These are phyloP conservation scores for Aspergillus arachidicola DNA, from an alignment of 2,329 filamentous ascomycete genomes.

Conservation along the genomic window DNA sequence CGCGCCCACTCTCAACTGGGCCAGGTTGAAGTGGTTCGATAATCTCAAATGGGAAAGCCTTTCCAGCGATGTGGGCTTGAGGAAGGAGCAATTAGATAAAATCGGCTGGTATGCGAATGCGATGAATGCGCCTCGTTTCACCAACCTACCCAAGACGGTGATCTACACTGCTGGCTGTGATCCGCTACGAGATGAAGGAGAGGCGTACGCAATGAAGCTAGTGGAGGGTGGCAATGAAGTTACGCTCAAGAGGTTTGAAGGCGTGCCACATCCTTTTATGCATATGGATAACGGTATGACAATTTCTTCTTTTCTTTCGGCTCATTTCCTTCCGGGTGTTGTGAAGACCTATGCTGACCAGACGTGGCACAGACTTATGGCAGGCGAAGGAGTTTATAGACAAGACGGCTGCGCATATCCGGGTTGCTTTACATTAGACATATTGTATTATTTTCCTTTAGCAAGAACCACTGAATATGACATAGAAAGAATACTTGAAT, in stretches of 20 bases:
- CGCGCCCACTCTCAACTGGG: slow-evolving; percentile 50
- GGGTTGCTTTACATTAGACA: slow-evolving; percentile 16
- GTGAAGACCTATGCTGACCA: slow-evolving; percentile 1
- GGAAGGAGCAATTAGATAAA: slow-evolving; percentile 22
- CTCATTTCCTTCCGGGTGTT: background rate
- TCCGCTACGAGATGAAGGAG: slow-evolving; percentile 53
- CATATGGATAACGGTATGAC: slow-evolving; percentile 45
- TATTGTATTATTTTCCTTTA: background rate
- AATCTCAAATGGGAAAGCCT: slow-evolving; percentile 36
- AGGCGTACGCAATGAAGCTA: slow-evolving; percentile 49
- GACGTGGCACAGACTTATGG: slow-evolving; percentile 21
- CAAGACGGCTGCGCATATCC: slow-evolving; percentile 25
- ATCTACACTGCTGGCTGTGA: slow-evolving; percentile 50
- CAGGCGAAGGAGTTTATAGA: slow-evolving; percentile 35
- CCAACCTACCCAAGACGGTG: slow-evolving; percentile 40
- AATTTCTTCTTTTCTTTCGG: background rate
- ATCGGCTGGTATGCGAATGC: slow-evolving; percentile 38
- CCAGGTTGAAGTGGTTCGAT: slow-evolving; percentile 47
- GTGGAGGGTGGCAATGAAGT: slow-evolving; percentile 51
- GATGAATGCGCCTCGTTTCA: slow-evolving; percentile 40
- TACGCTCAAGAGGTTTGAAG: slow-evolving; percentile 49
- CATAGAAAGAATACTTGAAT: background rate
- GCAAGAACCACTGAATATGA: background rate
- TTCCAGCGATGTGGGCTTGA: slow-evolving; percentile 13
- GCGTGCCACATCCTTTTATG: slow-evolving; percentile 55